Conservation (phyloP, 306 rosid species). For the Herpetospermum pedunculosum region DNA sequence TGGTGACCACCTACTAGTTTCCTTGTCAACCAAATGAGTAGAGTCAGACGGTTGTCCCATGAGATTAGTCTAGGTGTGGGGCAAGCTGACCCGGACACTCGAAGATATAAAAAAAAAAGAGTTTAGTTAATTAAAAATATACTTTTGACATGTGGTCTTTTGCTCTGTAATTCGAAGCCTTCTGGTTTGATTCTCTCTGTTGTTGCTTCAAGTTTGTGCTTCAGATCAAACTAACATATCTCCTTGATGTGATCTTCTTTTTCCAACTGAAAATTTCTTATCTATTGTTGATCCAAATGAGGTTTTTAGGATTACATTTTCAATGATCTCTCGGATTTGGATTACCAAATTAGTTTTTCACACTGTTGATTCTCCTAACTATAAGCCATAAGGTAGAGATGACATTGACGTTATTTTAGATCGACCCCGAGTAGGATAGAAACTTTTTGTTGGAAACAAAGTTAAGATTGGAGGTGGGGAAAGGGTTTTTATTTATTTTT, state of each 20-base stretch:
- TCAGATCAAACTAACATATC: no score
- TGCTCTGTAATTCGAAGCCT: not conserved
- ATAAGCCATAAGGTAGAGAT: not conserved
- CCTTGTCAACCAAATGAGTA: no score
- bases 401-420: not conserved
- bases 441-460: not conserved
- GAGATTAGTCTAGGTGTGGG: no score
- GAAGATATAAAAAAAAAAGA: no score
- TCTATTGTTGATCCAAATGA: not conserved
- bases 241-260: not conserved
- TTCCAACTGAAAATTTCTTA: not conserved
- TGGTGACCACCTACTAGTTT: no score
- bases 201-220: not conserved
- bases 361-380: not conserved
- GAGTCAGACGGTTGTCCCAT: no score
- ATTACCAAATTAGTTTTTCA: not conserved
- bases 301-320: not conserved
- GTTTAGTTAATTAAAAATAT: no score
- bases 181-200: not conserved
- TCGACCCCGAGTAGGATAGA: not conserved
- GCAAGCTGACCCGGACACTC: no score
- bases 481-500: no score
- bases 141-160: no score
- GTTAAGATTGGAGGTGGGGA: not conserved
- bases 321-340: not conserved